A percentile compares a stretch with the other conserved stretches of the same genome.
Conservation (phyloP, 2,329 filamentous ascomycete genomes). For the Ceratocystis huliohia region DNA sequence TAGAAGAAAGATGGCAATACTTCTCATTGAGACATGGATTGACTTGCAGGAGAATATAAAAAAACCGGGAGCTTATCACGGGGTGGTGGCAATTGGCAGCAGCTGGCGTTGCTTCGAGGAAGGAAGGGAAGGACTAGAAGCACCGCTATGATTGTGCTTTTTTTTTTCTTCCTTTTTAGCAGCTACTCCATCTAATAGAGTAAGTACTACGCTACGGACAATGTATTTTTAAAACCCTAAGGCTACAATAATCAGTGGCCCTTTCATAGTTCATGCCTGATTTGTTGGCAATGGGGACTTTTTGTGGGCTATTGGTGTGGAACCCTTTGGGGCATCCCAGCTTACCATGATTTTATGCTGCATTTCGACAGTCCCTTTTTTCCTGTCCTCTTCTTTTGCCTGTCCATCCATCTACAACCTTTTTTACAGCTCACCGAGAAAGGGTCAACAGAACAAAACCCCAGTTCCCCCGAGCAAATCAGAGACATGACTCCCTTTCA, state of each 20-base stretch:
- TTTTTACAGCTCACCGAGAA: not conserved
- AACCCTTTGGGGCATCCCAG: not conserved
- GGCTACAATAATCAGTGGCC: too few species aligned
- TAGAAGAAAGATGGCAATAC: not conserved
- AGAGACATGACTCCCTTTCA: slow-evolving; percentile 2
- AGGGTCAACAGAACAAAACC: not conserved
- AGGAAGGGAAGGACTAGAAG: not conserved
- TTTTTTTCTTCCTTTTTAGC: not conserved
- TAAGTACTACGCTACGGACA: too few species aligned
- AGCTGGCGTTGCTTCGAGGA: not conserved
- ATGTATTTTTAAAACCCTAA: too few species aligned
- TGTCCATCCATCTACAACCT: not conserved
- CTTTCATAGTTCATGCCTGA: not conserved
- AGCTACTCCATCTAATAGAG: not conserved
- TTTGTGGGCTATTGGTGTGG: not conserved
- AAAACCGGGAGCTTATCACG: not conserved
- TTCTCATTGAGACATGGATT: not conserved
- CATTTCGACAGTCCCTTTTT: not conserved
- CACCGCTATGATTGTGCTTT: not conserved
- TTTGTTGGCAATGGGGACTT: not conserved
- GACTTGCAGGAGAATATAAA: not conserved
- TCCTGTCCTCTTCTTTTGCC: not conserved
- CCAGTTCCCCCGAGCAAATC: not conserved
- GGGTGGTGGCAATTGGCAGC: not conserved
- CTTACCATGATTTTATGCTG: not conserved